Evolutionary conservation across 306 rosid species (phyloP).

Genomic region (Glycine tomentella): DNA sequence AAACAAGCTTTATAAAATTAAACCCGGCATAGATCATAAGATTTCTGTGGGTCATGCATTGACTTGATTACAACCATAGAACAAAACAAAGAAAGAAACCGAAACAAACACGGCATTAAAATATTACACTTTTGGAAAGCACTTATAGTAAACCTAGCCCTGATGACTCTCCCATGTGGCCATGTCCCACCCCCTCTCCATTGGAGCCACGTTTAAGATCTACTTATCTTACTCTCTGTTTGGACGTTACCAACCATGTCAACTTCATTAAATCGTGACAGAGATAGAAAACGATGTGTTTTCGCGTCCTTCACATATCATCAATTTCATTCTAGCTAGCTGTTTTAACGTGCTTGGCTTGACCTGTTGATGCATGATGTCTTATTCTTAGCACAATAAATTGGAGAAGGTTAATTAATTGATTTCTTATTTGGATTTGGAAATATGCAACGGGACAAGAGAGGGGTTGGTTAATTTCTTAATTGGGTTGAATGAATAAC

Average conservation of each 20-base stretch:
- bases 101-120: constrained; percentile 44
- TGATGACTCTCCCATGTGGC: constrained; percentile 40
- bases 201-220: constrained; percentile 39
- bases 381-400: constrained; percentile 23
- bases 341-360: constrained; percentile 40
- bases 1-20: too few species aligned
- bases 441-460: constrained; percentile 35
- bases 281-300: constrained; percentile 19
- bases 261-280: constrained; percentile 32
- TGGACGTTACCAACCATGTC: constrained; percentile 47
- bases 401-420: constrained; percentile 17
- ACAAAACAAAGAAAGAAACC: constrained; percentile 4
- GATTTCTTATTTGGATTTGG: constrained; percentile 20
- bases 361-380: neutral
- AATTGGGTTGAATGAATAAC: neutral
- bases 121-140: constrained; percentile 22
- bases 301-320: constrained; percentile 8
- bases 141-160: neutral
- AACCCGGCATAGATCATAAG: too few species aligned
- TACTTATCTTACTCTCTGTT: constrained; percentile 19
- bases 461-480: constrained; percentile 28
- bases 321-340: constrained; percentile 41
- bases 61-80: too few species aligned
- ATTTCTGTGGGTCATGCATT: too few species aligned
- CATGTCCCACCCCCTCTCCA: constrained; percentile 30